Evolutionary conservation across 2,329 filamentous ascomycete species (phyloP).

Genomic region (Pyrenophora graminea): DNA sequence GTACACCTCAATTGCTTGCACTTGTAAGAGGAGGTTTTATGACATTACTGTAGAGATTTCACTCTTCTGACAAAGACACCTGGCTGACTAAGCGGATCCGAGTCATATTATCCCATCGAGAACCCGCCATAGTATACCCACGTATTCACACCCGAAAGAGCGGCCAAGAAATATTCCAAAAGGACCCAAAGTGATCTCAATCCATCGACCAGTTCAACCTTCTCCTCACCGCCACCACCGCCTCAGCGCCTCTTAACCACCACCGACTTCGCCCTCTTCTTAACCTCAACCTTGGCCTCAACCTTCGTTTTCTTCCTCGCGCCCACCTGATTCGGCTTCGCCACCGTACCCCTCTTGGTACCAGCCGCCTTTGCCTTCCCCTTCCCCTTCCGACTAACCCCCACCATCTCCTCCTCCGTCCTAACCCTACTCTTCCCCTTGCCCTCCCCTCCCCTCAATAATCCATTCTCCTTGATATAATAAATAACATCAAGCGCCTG

Average conservation of each 20-base stretch:
- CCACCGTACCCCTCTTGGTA: slow-evolving; percentile 5
- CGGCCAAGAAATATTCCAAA: too few relatives aligned
- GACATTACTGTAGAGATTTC: too few relatives aligned
- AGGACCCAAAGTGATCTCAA: too few relatives aligned
- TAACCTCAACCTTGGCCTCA: slow-evolving; percentile 5
- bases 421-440: slow-evolving; percentile 26
- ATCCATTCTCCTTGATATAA: slow-evolving; percentile 36
- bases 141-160: too few relatives aligned
- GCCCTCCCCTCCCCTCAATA: slow-evolving; percentile 15
- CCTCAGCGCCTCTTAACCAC: slow-evolving; percentile 1
- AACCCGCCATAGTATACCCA: too few relatives aligned
- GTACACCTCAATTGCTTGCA: too few relatives aligned
- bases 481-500: slow-evolving; percentile 37
- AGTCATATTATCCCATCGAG: too few relatives aligned
- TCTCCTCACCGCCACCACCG: too few relatives aligned
- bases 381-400: not conserved
- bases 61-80: too few relatives aligned
- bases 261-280: slow-evolving; percentile 4
- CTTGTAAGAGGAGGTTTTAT: too few relatives aligned
- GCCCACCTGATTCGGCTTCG: slow-evolving; percentile 16
- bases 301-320: slow-evolving; percentile 28
- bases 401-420: slow-evolving; percentile 1
- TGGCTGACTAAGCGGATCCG: too few relatives aligned
- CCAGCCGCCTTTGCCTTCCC: not conserved
- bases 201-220: too few relatives aligned